Base-by-base conservation (phyloP, 2,329 filamentous ascomycete genomes). In the Neurospora sp. region DNA sequence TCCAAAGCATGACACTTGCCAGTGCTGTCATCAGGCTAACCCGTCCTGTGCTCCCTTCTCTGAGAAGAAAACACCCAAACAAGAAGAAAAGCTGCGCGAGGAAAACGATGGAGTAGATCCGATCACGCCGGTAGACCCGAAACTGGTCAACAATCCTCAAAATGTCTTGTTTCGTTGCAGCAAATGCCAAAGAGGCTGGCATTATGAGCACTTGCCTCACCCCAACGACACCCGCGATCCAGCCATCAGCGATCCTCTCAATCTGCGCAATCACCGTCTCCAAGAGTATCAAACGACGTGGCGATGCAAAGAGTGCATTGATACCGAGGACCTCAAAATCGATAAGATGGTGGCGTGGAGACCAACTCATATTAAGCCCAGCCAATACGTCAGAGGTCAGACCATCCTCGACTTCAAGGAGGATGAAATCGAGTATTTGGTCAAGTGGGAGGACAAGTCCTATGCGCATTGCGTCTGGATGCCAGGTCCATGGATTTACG, bases 271-370 rank as follows among this genome's bases (percentile, higher is more conserved):
- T 23, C 85, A 89, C 72, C 88, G 90, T 1, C 86, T 92, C 66
- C 83, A 88, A 3, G 90, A 96, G 76, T 97, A 97, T 79, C 86
- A 87, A 2, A 82, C 84, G 13, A 87, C 88, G 69, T 97, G 93
- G 92, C 85, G 87, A 70, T 99, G 96, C 80, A 88, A 89, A 71
- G 89, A 95, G 17, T 99, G 96, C 76, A 80, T 83, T 7, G 84
- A 89, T 9, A 83, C 84, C 23, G 83, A 85, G 7, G 46, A 73
- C 43, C 82, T 85, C 33, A 94, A 94, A 75, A 87, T 97, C 17
- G 87, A 91, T 70, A 84, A 84, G n/a, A 80, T 99, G 6, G 90
- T 98, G 68, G 93, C 95, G 15, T 99, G 96, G 96, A 89, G 95
- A 71, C 93, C 93, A 0, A 78, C 11, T 11, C 6, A 83, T 62